phyloP scores from a whole-genome alignment of 306 rosid species.

The Arachis stenosperma region DNA sequence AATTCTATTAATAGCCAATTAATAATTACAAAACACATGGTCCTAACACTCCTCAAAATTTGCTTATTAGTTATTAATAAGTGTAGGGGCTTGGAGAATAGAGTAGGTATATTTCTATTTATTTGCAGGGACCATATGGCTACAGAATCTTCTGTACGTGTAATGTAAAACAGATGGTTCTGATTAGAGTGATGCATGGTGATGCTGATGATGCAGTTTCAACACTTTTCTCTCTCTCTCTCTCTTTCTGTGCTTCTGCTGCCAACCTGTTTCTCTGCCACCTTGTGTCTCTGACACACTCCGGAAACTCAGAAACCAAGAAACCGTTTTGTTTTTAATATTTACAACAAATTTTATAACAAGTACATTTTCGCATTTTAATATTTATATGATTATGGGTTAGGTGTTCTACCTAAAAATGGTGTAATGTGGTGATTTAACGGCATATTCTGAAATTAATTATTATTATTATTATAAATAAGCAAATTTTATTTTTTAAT shows the following conservation, averaged over 20 bases:
- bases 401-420: too few species aligned
- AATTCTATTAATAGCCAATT: too few species aligned
- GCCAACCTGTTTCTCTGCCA: constrained; percentile 60
- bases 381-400: too few species aligned
- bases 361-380: too few species aligned
- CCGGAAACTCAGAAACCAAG: constrained; percentile 80
- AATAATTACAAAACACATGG: too few species aligned
- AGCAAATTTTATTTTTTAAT: too few species aligned
- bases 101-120: constrained; percentile 79
- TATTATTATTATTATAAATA: too few species aligned
- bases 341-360: too few species aligned
- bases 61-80: too few species aligned
- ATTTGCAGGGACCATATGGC: constrained; percentile 67
- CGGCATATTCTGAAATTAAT: too few species aligned
- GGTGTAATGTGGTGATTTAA: too few species aligned
- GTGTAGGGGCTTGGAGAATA: not conserved
- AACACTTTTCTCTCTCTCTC: not conserved
- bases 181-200: constrained; percentile 67
- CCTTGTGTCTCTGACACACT: constrained; percentile 88
- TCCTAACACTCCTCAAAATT: too few species aligned
- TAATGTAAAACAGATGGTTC: constrained; percentile 72
- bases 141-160: constrained; percentile 77
- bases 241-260: constrained; percentile 52
- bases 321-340: not conserved
- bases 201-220: constrained; percentile 46